Evolutionary conservation across 495 filamentous ascomycete species (phyloP).

Genomic region (Aspergillus diversus): DNA sequence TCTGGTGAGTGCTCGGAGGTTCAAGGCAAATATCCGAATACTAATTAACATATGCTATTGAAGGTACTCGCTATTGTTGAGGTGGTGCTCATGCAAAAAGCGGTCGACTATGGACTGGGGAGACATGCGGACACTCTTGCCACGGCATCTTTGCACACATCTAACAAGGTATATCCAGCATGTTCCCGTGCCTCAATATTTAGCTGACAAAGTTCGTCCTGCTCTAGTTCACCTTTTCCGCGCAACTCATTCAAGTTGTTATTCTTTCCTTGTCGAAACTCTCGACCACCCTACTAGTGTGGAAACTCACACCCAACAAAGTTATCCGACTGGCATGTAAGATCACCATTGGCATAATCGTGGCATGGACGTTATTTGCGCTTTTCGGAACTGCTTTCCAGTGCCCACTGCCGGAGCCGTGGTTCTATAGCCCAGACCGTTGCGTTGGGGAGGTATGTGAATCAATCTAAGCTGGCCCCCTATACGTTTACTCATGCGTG

Average conservation of each 20-base stretch:
- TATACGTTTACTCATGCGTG: background rate
- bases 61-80: constrained; percentile 31
- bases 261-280: constrained; percentile 32
- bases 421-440: constrained; percentile 31
- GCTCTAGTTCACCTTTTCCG: constrained; percentile 29
- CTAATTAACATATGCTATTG: constrained; percentile 40
- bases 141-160: constrained; percentile 21
- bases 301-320: constrained; percentile 31
- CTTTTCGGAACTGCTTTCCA: constrained; percentile 31
- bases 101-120: constrained; percentile 33
- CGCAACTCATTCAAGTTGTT: constrained; percentile 31
- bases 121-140: constrained; percentile 25
- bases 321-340: constrained; percentile 22
- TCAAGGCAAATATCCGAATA: background rate
- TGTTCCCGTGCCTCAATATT: background rate
- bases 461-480: background rate
- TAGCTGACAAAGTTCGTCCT: background rate
- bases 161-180: constrained; percentile 24
- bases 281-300: constrained; percentile 32
- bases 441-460: constrained; percentile 27
- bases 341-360: constrained; percentile 20
- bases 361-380: constrained; percentile 28
- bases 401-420: constrained; percentile 28
- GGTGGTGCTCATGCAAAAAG: constrained; percentile 31
- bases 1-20: constrained; percentile 25